Evolutionary conservation across 305 asterid species (phyloP), one percentile per base, ranked within the genome.

Genomic region (Solanum hybrid): DNA sequence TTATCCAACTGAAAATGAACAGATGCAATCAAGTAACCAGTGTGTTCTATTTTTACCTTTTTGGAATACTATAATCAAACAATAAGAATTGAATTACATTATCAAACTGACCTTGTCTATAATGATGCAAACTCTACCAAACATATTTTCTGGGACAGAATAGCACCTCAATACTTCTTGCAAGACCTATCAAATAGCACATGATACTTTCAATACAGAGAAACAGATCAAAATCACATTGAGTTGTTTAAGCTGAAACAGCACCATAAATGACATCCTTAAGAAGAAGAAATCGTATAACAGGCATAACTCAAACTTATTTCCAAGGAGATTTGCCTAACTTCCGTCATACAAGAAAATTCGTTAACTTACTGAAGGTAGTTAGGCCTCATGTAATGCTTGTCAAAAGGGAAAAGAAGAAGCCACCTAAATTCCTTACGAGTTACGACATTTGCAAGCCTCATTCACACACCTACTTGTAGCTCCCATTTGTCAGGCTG

Each of bases 81-180:
- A 29, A 82, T 61, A 20, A 38, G 39, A 84, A 45, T 4, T 51
- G 41, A 84, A 90, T 57, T 10, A 73, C 70, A 89, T 72, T 51
- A 84, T 91, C 90, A 70, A 89, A 90, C 96, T 92, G 75, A 97
- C 99, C 98, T 97, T 97, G 94, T 97, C 99, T 89, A 96, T 96
- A 87, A 93, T 93, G 39, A 96, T 94, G 94, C 99, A 97, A 92
- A 97, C 99, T 92, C 97, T 94, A 91, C 94, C 94, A 94, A 96
- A 96, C 90, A 94, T 90, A 90, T 91, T 92, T 31, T 97, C 98
- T 65, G 99, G 97, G 82, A 96, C 88, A 1, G 97, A 95, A 89
- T 95, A 96, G 90, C 95, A 95, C 51, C 93, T 93, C 91, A 96
- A 88, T 76, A 97, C 97, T 94, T 96, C 99, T 94, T 97, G 99